A percentile compares a stretch with the other conserved stretches of the same genome.
Conservation (phyloP, 1,284 basidiomycete species). For the Boletus smithii region DNA sequence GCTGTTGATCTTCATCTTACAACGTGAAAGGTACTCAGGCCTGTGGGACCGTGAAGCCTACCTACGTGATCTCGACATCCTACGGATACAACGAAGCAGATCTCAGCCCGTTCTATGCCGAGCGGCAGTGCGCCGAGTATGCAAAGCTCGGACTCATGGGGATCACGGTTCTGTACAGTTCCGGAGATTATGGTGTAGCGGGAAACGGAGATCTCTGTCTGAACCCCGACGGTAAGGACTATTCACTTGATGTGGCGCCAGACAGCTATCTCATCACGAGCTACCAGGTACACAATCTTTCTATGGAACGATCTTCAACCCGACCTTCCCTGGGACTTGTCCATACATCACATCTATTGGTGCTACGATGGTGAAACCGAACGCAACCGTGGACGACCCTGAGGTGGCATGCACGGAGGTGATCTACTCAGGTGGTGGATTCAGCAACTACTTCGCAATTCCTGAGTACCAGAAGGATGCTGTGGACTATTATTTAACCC, state of each 20-base stretch:
- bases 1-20: too few relatives aligned
- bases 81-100: constrained; percentile 48
- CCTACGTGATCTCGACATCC: constrained; percentile 54
- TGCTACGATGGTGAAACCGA: constrained; percentile 42
- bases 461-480: constrained; percentile 38
- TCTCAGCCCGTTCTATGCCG: constrained; percentile 42
- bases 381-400: constrained; percentile 28
- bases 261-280: neutral
- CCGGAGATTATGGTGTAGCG: constrained; percentile 51
- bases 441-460: constrained; percentile 39
- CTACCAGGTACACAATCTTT: constrained; percentile 2
- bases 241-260: neutral
- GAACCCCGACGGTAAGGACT: constrained; percentile 34
- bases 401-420: constrained; percentile 33
- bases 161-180: constrained; percentile 49
- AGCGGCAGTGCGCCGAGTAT: constrained; percentile 54
- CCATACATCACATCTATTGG: constrained; percentile 48
- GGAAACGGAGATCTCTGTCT: constrained; percentile 41
- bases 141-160: constrained; percentile 48
- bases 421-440: constrained; percentile 43
- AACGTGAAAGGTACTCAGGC: constrained; percentile 34
- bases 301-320: constrained; percentile 45
- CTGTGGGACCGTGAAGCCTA: constrained; percentile 49
- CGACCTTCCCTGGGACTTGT: constrained; percentile 42
- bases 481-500: constrained; percentile 23